phyloP scores from a whole-genome alignment of 148 eudicot genomes.

The Rhododendron ferrugineum region DNA sequence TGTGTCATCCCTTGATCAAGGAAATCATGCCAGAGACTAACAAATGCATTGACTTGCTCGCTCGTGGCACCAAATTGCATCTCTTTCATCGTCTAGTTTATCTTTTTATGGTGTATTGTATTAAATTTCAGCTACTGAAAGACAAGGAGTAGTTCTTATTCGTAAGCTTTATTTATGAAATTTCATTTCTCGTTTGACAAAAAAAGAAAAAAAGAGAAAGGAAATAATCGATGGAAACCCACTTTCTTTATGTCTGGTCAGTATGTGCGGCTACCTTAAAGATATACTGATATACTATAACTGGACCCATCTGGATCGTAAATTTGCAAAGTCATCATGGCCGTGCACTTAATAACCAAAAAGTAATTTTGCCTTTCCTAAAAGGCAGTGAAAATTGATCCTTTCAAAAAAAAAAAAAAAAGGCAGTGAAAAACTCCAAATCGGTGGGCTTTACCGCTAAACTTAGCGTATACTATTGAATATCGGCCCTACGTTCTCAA shows the following conservation, averaged over 20 bases:
- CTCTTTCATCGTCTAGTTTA: neutral
- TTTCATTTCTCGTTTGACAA: too few species aligned
- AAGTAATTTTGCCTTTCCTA: neutral
- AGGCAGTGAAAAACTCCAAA: neutral
- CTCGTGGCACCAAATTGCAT: neutral
- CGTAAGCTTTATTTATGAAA: too few species aligned
- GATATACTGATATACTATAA: neutral
- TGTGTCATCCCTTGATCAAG: neutral
- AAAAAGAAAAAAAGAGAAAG: too few species aligned
- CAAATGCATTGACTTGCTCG: neutral
- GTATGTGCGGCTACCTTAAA: neutral
- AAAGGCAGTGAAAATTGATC: neutral
- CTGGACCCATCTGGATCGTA: neutral
- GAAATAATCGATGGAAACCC: neutral
- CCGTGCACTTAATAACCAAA: neutral
- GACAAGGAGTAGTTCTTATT: too few species aligned
- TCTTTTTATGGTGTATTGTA: neutral
- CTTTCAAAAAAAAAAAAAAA: too few species aligned
- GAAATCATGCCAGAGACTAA: neutral
- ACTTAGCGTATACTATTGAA: conserved; percentile 3
- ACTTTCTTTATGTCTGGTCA: neutral
- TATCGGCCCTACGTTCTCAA: conserved; percentile 20
- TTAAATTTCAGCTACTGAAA: too few species aligned
- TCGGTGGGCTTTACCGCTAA: conserved; percentile 21
- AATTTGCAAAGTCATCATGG: neutral